Evolutionary conservation across 2,329 filamentous ascomycete genomes (phyloP), one percentile per base, ranked within the genome.

Genomic region (Fusarium concolor): DNA sequence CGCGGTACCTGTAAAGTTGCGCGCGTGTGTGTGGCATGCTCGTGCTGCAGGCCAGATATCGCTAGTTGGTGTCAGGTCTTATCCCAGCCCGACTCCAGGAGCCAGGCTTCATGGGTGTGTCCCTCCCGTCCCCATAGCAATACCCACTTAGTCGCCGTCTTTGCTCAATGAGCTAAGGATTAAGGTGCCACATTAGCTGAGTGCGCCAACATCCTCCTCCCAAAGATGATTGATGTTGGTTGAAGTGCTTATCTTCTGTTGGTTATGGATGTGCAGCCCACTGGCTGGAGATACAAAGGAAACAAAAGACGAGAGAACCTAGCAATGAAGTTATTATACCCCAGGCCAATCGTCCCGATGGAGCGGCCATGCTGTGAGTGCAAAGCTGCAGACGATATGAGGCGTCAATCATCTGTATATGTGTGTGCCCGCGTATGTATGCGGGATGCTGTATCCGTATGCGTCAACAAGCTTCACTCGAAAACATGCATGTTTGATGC

Each of bases 131-230:
- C 47, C 66, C 61, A 67, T 69, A 55, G 63, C 37, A 43, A 42
- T 56, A 43, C 37, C 66, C 66, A 69, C 66, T 68, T 66, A 26
- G 56, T 62, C 60, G 51, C 56, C 50, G 51, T 51, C 56, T 56
- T 41, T 52, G 65, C 65, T 62, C 60, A 65, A 54, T 68, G 46
- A 47, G 47, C 65, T 62, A 68, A 57, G 60, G 35, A 54, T 47
- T 50, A 22, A 43, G 55, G 60, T 62, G 26, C 43, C 49, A 55
- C 55, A 54, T 57, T 58, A 56, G 39, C 51, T 68, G 60, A 57
- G 50, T 31, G 56, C 62, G 43, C 65, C 46, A 68, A 44, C 37
- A 53, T 12, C 10, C 29, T 50, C 44, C 45, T 52, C 31, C 28
- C 43, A 59, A 45, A 59, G 55, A 56, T 41, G 33, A 53, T 52